Base-by-base conservation (phyloP, 352 stramenopile genomes). In the Pythium monospermum region DNA sequence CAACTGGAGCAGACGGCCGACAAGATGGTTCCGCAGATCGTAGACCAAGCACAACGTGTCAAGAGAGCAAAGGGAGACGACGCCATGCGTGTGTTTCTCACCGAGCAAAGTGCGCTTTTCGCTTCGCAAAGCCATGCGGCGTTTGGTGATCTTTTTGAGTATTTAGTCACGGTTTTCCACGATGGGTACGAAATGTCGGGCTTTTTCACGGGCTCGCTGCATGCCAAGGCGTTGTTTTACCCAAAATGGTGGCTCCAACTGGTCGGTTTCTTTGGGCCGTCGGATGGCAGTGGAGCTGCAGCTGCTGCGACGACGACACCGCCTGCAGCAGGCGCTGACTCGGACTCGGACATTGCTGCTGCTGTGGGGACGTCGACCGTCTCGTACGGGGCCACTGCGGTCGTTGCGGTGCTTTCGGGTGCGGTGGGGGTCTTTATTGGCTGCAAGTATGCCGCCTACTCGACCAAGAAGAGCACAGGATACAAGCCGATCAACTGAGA, bases 231-330 rank as follows among this genome's bases (percentile, higher is more conserved):
- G 37, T 69, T 94, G 15, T 91, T 91, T 45, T 94, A 94, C 45
- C 83, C 83, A 3, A 84, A 85, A 53, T 91, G 78, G 83, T 94
- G 80, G 80, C 74, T 94, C 3, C 43, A 90, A 40, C 51, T 76
- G 27, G 80, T 94, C 12, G 83, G 83, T 0, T 94, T 87, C 48
- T 94, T 90, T 31, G 30, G 30, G 7, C 7, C 8, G 7, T 13
- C 7, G 7, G 30, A 35, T 35, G 30, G 7, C 30, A 35, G 7
- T 13, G 30, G 30, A 4, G 35, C 6, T 41, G 35, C 10, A 18
- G 36, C 6, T 42, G 36, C 10, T 21, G 25, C 5, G 16, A 3
- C 25, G 19, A 25, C 40, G 32, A 22, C 16, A 25, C 10, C 31
- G 32, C 12, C 6, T 21, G 21, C 28, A 16, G 2, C 5, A 25